These are phyloP conservation scores for Holtermanniella nyarrowii DNA, from an alignment of 768 basidiomycete species.

Conservation along the genomic window DNA sequence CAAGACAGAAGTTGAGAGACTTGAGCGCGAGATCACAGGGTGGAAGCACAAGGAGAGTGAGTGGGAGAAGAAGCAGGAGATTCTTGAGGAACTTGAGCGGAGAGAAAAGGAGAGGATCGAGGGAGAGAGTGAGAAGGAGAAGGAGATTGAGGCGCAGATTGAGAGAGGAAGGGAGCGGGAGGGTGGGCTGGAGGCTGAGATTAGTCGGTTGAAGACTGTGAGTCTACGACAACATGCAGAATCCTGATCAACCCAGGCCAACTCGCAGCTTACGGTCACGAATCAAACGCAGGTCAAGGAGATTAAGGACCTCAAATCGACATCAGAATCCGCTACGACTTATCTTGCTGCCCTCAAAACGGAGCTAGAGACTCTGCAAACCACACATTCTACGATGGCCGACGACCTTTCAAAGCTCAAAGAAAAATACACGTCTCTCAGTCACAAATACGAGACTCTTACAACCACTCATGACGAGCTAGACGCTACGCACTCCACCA, in stretches of 20 bases:
- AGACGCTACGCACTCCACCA: constrained; percentile 1
- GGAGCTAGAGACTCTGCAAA: constrained; percentile 4
- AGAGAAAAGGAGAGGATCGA: constrained; percentile 8
- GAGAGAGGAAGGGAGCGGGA: constrained; percentile 11
- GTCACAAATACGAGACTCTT: too few relatives aligned
- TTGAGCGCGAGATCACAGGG: constrained; percentile 2
- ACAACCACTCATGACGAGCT: too few relatives aligned
- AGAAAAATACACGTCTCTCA: constrained; percentile 7
- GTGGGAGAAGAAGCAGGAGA: constrained; percentile 2
- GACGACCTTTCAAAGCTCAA: constrained; percentile 1
- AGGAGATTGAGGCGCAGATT: constrained; percentile 12
- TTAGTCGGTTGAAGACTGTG: constrained; percentile 8
- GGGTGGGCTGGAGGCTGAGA: constrained; percentile 4
- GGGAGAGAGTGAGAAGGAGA: constrained; percentile 7
- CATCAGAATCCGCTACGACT: neutral
- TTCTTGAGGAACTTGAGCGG: neutral
- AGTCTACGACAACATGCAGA: neutral
- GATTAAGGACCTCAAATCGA: constrained; percentile 1
- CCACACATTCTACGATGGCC: neutral
- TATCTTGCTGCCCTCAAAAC: constrained; percentile 5
- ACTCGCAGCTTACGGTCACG: neutral
- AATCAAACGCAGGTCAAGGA: neutral
- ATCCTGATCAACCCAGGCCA: neutral
- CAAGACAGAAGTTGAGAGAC: constrained; percentile 2
- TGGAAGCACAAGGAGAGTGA: constrained; percentile 5